These are phyloP conservation scores for Strigomonas culicis DNA, from an alignment of 208 protist species.

Conservation along the genomic window DNA sequence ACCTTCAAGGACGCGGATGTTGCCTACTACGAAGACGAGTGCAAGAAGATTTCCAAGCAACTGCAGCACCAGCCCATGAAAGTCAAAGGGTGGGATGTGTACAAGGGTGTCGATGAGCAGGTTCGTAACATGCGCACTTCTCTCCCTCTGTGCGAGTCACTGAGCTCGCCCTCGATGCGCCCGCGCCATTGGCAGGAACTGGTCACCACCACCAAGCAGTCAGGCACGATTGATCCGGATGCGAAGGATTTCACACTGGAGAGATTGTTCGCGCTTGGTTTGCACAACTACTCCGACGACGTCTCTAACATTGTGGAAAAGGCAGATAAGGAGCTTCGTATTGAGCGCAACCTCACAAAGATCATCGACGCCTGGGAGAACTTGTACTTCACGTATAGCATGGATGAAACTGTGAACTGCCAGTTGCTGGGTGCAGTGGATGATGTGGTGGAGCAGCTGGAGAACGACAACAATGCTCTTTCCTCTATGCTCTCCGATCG, in stretches of 20 bases:
- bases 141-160: constrained; percentile 89
- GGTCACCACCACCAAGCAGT: constrained; percentile 91
- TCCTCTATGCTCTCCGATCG: constrained; percentile 96
- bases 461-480: constrained; percentile 94
- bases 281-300: constrained; percentile 97
- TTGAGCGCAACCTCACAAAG: constrained; percentile 96
- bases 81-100: constrained; percentile 92
- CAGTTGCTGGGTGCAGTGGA: constrained; percentile 91
- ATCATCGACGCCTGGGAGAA: constrained; percentile 95
- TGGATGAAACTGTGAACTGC: constrained; percentile 81
- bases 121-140: constrained; percentile 95
- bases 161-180: constrained; percentile 94
- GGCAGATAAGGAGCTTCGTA: constrained; percentile 96
- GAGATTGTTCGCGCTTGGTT: constrained; percentile 94
- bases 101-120: constrained; percentile 91
- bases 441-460: constrained; percentile 94
- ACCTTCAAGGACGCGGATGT: constrained; percentile 94
- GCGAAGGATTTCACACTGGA: constrained; percentile 92
- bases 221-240: constrained; percentile 85
- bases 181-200: constrained; percentile 96
- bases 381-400: constrained; percentile 91
- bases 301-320: constrained; percentile 97
- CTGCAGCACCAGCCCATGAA: constrained; percentile 92
- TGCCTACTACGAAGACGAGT: constrained; percentile 90
- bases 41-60: constrained; percentile 93